A percentile compares a stretch with the other conserved stretches of the same genome.
These are phyloP conservation scores for Zygotorulaspora florentina DNA, from an alignment of 805 yeast genomes.

Conservation along the genomic window DNA sequence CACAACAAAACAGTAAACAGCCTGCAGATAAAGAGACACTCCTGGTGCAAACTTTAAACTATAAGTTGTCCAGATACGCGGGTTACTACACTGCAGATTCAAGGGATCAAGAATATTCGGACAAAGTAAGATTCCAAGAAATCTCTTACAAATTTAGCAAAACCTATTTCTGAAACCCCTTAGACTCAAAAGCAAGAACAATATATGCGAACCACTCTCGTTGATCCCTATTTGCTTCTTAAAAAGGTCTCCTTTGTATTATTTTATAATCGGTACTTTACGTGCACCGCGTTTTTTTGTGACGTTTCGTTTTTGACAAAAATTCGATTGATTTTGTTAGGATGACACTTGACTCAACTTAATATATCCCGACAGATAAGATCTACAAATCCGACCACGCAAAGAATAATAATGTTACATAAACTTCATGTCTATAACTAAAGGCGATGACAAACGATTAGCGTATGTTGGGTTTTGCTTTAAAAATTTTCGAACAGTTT, in stretches of 20 bases:
- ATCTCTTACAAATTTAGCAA: constrained; percentile 33
- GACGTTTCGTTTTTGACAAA: too few relatives aligned
- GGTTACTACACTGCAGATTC: constrained; percentile 21
- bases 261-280: too few relatives aligned
- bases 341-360: background rate
- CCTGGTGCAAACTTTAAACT: constrained; percentile 16
- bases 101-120: constrained; percentile 28
- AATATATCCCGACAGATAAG: too few relatives aligned
- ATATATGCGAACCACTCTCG: too few relatives aligned
- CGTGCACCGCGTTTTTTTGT: too few relatives aligned
- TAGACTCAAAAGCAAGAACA: background rate
- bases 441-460: background rate
- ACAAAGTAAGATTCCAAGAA: constrained; percentile 34
- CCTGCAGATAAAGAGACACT: constrained; percentile 11
- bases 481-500: background rate
- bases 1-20: background rate
- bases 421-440: too few relatives aligned
- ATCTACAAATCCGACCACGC: too few relatives aligned
- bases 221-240: too few relatives aligned
- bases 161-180: constrained; percentile 23
- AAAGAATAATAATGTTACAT: too few relatives aligned
- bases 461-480: background rate
- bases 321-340: too few relatives aligned
- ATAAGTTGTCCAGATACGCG: constrained; percentile 24
- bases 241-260: too few relatives aligned